phyloP scores from a whole-genome alignment of 257 asterid genomes.

The Fraxinus anomala region DNA sequence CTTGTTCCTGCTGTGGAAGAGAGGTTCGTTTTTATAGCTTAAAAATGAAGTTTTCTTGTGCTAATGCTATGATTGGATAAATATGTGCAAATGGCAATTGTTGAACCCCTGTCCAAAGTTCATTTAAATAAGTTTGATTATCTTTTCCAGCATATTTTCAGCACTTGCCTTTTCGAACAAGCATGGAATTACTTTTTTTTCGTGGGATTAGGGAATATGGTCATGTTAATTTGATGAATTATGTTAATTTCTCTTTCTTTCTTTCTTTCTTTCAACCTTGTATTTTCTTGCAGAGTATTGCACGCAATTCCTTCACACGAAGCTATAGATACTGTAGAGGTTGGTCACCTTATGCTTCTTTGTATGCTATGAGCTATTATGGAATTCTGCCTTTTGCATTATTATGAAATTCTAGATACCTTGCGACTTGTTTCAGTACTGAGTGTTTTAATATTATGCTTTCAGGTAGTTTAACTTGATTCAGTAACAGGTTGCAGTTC shows the following conservation, averaged over 20 bases:
- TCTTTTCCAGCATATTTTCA: conserved; percentile 17
- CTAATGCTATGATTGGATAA: conserved; percentile 2
- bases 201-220: conserved; percentile 3
- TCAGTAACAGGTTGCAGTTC: not conserved
- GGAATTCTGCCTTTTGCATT: conserved; percentile 14
- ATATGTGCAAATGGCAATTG: conserved; percentile 16
- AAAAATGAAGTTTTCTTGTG: conserved; percentile 1
- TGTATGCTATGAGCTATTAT: conserved; percentile 15
- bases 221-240: conserved; percentile 5
- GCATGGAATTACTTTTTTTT: conserved; percentile 1
- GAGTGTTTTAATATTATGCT: not conserved
- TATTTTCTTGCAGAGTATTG: conserved; percentile 64
- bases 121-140: conserved; percentile 14
- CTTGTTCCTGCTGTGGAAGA: conserved; percentile 93
- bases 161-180: conserved; percentile 13
- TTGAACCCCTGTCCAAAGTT: conserved; percentile 1
- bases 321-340: conserved; percentile 99
- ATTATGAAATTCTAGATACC: conserved; percentile 7
- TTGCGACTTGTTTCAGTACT: not conserved
- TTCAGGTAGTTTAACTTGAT: not conserved
- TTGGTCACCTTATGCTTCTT: conserved; percentile 27
- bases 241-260: conserved; percentile 6
- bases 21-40: conserved; percentile 57
- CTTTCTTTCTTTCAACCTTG: not conserved
- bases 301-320: conserved; percentile 94